A percentile compares a stretch with the other conserved stretches of the same genome.
These are phyloP conservation scores for Vicia faba DNA, from an alignment of 306 rosid species.

Conservation along the genomic window DNA sequence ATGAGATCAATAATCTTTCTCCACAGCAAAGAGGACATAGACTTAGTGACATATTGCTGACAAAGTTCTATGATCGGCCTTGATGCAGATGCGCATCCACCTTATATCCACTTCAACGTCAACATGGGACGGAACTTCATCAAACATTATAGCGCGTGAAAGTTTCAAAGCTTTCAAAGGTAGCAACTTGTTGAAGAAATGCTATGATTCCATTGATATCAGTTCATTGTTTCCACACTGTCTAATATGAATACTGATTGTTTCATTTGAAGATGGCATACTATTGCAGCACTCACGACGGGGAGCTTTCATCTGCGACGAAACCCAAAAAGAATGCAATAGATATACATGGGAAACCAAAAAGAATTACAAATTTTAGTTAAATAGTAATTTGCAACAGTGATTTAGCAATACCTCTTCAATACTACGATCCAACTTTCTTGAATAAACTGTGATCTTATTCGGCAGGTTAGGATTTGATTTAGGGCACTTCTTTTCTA, in stretches of 20 bases:
- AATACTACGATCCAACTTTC: constrained; percentile 57
- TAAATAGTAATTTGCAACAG: not conserved
- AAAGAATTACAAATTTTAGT: no score
- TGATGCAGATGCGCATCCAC: constrained; percentile 27
- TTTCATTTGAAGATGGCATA: constrained; percentile 45
- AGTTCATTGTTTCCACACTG: constrained; percentile 55
- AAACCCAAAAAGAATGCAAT: constrained; percentile 15
- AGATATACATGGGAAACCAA: no score
- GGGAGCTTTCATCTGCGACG: constrained; percentile 72
- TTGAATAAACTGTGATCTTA: constrained; percentile 55
- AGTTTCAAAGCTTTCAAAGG: constrained; percentile 1
- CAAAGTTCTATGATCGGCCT: constrained; percentile 19
- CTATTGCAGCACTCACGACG: constrained; percentile 78
- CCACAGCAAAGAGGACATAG: constrained; percentile 14
- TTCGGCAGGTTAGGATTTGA: constrained; percentile 48
- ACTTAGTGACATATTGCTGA: not conserved
- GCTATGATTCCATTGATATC: constrained; percentile 63
- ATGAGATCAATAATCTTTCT: constrained; percentile 8
- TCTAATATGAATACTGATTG: constrained; percentile 57
- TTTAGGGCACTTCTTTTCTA: constrained; percentile 49
- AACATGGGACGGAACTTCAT: constrained; percentile 23
- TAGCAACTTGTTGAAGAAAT: constrained; percentile 35
- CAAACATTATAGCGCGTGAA: constrained; percentile 28
- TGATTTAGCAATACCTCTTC: constrained; percentile 60
- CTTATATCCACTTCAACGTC: constrained; percentile 38